Evolutionary conservation across 441 rosid species (phyloP).

Genomic region (Euphorbia celastroides): DNA sequence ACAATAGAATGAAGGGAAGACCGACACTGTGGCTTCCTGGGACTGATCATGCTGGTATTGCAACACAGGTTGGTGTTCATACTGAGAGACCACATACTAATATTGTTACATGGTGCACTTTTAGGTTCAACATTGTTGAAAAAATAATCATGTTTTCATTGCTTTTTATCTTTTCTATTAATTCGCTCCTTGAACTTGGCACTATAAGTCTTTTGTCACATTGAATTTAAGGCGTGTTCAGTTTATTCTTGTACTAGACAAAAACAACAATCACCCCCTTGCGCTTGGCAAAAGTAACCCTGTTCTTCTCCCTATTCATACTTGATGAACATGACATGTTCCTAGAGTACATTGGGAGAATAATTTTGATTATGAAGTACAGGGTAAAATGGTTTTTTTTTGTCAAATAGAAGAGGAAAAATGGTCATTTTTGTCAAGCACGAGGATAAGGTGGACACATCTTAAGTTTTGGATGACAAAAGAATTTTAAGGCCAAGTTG

Average conservation of each 20-base stretch:
- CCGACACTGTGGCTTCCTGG: slow-evolving; percentile 99
- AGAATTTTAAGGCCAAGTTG: background rate
- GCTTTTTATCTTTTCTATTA: background rate
- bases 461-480: background rate
- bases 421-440: background rate
- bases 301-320: background rate
- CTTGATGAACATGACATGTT: no score
- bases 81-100: slow-evolving; percentile 16
- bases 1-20: slow-evolving; percentile 87
- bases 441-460: no score
- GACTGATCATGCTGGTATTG: slow-evolving; percentile 98
- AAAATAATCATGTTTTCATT: background rate
- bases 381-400: background rate
- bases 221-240: background rate
- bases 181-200: background rate
- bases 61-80: slow-evolving; percentile 77
- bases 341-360: no score
- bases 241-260: background rate
- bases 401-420: background rate
- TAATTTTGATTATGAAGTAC: no score
- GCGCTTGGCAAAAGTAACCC: background rate
- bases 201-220: background rate
- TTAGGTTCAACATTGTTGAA: background rate
- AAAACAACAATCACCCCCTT: no score
- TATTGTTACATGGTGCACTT: background rate